Percentiles rank a stretch among this genome's conserved stretches.
Evolutionary conservation across 192 early-diverging fungal genomes (phyloP).

Genomic region (Haplosporangium gracile): DNA sequence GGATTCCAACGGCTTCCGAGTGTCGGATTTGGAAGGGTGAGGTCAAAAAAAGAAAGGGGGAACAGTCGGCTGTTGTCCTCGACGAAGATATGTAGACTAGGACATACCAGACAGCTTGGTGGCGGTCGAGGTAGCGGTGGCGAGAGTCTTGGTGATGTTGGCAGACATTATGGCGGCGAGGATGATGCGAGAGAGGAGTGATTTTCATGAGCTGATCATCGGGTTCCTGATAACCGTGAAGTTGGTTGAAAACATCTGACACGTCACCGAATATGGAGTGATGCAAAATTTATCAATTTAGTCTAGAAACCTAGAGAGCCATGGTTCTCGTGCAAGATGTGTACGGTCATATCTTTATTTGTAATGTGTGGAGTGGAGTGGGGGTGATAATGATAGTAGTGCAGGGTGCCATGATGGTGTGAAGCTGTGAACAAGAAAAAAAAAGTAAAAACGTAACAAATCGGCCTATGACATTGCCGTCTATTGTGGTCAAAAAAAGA

Average conservation of each 20-base stretch:
- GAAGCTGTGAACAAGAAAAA: background rate
- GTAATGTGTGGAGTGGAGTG: background rate
- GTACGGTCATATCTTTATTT: background rate
- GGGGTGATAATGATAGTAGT: conserved; percentile 3
- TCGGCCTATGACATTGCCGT: background rate
- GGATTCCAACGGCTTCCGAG: background rate
- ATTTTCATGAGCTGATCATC: background rate
- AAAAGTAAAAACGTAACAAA: background rate
- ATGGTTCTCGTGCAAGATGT: too few relatives aligned
- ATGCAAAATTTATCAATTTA: too few relatives aligned
- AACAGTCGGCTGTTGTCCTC: background rate
- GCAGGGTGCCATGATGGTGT: background rate
- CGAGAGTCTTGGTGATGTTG: conserved; percentile 49
- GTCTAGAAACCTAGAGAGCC: background rate
- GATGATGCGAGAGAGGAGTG: background rate
- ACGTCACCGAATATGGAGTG: too few relatives aligned
- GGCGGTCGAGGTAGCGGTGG: conserved; percentile 32
- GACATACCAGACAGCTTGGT: conserved; percentile 52
- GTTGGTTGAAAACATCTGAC: too few relatives aligned
- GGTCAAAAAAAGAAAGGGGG: background rate
- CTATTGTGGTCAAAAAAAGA: background rate
- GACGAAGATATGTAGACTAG: background rate
- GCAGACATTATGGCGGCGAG: conserved; percentile 32
- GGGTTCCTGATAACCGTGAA: too few relatives aligned
- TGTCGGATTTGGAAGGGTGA: background rate